These are phyloP conservation scores for Boletus fagicola DNA, from an alignment of 768 basidiomycete species.

Conservation along the genomic window DNA sequence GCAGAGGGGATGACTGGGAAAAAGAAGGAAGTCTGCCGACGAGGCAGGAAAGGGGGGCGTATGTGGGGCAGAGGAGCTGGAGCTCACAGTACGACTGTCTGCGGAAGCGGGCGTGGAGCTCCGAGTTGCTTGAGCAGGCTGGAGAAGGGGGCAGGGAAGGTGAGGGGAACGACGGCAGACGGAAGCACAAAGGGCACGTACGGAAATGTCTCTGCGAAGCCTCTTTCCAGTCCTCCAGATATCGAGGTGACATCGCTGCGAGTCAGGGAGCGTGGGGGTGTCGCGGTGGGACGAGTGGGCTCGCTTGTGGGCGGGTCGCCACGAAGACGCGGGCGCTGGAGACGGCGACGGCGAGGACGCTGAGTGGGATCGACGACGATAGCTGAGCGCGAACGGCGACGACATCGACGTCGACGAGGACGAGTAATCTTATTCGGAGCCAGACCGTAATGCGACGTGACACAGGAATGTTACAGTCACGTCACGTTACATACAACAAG, in stretches of 20 bases:
- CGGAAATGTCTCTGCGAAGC: conserved; percentile 47
- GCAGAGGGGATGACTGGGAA: conserved; percentile 27
- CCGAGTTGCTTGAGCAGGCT: conserved; percentile 23
- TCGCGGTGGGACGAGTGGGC: conserved; percentile 41
- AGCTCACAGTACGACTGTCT: conserved; percentile 28
- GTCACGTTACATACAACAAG: conserved; percentile 18
- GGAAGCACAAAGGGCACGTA: conserved; percentile 27
- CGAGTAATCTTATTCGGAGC: conserved; percentile 18
- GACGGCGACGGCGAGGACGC: conserved; percentile 37
- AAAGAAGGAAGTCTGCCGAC: conserved; percentile 50
- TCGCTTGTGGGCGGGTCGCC: conserved; percentile 50
- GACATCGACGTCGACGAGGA: conserved; percentile 28
- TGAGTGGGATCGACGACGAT: conserved; percentile 57
- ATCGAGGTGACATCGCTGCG: conserved; percentile 53
- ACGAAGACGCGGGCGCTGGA: conserved; percentile 37
- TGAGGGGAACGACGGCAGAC: conserved; percentile 9
- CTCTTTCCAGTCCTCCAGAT: conserved; percentile 55
- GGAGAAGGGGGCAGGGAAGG: neutral
- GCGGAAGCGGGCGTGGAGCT: conserved; percentile 32
- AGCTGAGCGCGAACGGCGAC: conserved; percentile 34
- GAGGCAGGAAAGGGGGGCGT: conserved; percentile 45
- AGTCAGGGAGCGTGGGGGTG: conserved; percentile 35
- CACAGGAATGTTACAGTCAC: conserved; percentile 26
- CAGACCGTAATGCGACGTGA: conserved; percentile 13
- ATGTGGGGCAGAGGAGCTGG: conserved; percentile 28